Conservation (phyloP, 2,329 filamentous ascomycete genomes). For the Pyrenophora graminea region DNA sequence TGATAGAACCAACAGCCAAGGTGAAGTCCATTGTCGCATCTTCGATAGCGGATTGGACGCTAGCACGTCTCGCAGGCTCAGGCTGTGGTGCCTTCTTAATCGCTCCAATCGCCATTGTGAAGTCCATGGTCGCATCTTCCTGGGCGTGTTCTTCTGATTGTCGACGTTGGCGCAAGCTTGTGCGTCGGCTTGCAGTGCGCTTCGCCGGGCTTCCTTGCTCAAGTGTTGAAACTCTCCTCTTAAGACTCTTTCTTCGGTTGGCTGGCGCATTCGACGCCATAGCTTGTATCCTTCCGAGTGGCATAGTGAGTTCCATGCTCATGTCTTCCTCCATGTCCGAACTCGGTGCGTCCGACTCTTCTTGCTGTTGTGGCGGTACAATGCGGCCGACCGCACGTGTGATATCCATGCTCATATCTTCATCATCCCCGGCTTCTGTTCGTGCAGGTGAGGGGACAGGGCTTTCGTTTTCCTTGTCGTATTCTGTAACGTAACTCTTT, state of each 20-base stretch:
- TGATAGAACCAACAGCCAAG: constrained; percentile 45
- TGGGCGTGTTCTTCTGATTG: constrained; percentile 42
- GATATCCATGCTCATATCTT: constrained; percentile 92
- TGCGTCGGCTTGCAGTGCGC: constrained; percentile 39
- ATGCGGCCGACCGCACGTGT: constrained; percentile 83
- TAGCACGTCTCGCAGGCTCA: constrained; percentile 27
- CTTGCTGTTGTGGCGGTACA: constrained; percentile 53
- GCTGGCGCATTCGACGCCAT: constrained; percentile 28
- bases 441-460: constrained; percentile 53
- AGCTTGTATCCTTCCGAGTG: constrained; percentile 56
- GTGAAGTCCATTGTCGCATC: constrained; percentile 50
- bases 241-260: constrained; percentile 47
- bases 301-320: constrained; percentile 62
- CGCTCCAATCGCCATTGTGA: constrained; percentile 45
- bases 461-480: constrained; percentile 57
- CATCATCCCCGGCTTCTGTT: constrained; percentile 49
- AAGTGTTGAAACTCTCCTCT: constrained; percentile 50
- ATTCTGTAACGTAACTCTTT: constrained; percentile 51
- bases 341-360: constrained; percentile 34
- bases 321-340: constrained; percentile 52
- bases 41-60: constrained; percentile 32
- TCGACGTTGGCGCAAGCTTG: constrained; percentile 47
- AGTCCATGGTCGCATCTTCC: constrained; percentile 49
- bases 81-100: constrained; percentile 32
- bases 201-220: constrained; percentile 46